Evolutionary conservation across 2,329 filamentous ascomycete species (phyloP), one percentile per base, ranked within the genome.

Genomic region (Aaosphaeria arxii): DNA sequence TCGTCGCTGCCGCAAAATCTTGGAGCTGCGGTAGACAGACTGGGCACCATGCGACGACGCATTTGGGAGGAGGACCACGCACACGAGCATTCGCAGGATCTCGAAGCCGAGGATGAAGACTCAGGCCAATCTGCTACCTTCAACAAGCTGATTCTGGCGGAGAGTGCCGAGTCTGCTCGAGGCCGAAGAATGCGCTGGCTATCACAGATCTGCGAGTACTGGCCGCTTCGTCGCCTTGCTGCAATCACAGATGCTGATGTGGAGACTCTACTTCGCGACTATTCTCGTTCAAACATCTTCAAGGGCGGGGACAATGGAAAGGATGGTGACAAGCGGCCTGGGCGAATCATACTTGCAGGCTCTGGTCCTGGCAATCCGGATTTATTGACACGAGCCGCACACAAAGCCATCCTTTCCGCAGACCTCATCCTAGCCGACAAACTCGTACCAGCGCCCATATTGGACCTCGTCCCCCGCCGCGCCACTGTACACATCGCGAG

Each of bases 191-290:
- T 95, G 77, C 83, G 94, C 49, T 99, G 94, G 94, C 77, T 99
- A 1, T 84, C 88, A 17, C 94, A 99, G 67, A 90, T 99, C 45
- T 99, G 94, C 78, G 94, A 99, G 75, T 99, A 99, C 73, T 99
- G 94, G 94, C 91, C 94, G 1, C 78, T 99, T 29, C 85, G 85
- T 54, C 83, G 88, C 13, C 80, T 99, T 1, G 90, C 91, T 6
- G 78, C 80, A 38, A 86, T 97, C 54, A 86, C 82, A 4, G 89
- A 96, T 61, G 79, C 80, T 6, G 91, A 97, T 57, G 84, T 96
- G 5, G 83, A 89, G 11, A 70, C 74, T 9, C 83, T 97, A 0
- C 78, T 99, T n/a, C 75, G 81, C 53, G 84, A 88, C 2, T 96
- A 95, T 62, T 74, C 78, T 38, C 59, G 47, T 43, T 67, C 71